Percentiles rank a stretch among this genome's conserved stretches.
phyloP scores from a whole-genome alignment of 306 rosid species.

The Inga laurina region DNA sequence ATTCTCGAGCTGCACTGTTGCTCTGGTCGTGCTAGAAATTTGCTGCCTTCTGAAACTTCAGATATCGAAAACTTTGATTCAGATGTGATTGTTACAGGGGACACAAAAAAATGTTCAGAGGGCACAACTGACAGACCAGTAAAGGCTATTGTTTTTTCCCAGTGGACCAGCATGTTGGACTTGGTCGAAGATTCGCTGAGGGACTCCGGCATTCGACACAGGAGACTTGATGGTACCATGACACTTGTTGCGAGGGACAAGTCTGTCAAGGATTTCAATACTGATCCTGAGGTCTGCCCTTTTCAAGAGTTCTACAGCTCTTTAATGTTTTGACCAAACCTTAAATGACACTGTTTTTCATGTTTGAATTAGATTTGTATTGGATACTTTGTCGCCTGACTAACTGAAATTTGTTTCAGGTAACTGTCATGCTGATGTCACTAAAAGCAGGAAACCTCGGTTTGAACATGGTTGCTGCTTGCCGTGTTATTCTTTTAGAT shows the following conservation, averaged over 20 bases:
- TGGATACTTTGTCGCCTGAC: not conserved
- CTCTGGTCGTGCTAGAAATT: conserved; percentile 43
- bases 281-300: conserved; percentile 80
- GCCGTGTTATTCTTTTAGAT: conserved; percentile 92
- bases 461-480: conserved; percentile 96
- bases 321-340: conserved; percentile 9
- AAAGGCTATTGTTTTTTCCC: conserved; percentile 91
- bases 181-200: conserved; percentile 67
- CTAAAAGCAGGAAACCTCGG: conserved; percentile 98
- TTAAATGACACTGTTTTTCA: conserved; percentile 13
- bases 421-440: conserved; percentile 93
- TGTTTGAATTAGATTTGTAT: conserved; percentile 24
- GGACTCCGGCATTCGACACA: conserved; percentile 49
- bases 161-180: conserved; percentile 98
- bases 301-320: conserved; percentile 22
- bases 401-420: conserved; percentile 44
- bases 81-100: conserved; percentile 42
- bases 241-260: conserved; percentile 71
- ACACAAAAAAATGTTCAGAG: conserved; percentile 51
- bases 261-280: conserved; percentile 86
- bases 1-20: conserved; percentile 57
- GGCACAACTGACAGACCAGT: conserved; percentile 53
- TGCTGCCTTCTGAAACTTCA: conserved; percentile 35
- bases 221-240: conserved; percentile 99
- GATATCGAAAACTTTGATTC: conserved; percentile 42